Conservation (phyloP, 441 rosid species). For the Erysimum cheiri region DNA sequence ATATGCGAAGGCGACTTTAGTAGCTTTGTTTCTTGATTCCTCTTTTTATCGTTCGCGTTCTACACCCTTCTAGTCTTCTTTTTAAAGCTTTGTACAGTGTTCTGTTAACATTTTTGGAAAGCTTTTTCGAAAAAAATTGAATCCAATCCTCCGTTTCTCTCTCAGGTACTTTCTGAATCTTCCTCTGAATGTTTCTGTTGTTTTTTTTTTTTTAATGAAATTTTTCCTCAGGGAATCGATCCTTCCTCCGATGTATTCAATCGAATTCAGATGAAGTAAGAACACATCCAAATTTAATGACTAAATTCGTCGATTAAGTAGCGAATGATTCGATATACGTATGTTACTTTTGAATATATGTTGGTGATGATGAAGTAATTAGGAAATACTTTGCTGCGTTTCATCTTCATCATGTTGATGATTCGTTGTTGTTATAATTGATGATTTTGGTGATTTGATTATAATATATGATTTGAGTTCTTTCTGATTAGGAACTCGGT, state of each 20-base stretch:
- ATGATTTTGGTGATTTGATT: slow-evolving; percentile 91
- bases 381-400: slow-evolving; percentile 85
- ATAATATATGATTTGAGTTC: neutral
- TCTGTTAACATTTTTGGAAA: slow-evolving; percentile 7
- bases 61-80: neutral
- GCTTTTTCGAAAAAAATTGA: slow-evolving; percentile 52
- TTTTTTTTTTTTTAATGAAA: no score
- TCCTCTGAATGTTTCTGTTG: no score
- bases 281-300: neutral
- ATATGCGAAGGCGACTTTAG: neutral
- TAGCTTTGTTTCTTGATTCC: slow-evolving; percentile 17
- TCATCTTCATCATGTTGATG: slow-evolving; percentile 57
- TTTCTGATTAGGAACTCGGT: slow-evolving; percentile 50
- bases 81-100: slow-evolving; percentile 21
- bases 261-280: slow-evolving; percentile 83
- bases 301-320: neutral
- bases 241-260: slow-evolving; percentile 64
- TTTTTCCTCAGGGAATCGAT: no score
- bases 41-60: neutral
- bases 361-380: no score
- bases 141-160: slow-evolving; percentile 76
- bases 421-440: slow-evolving; percentile 56
- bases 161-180: slow-evolving; percentile 57
- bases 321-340: neutral
- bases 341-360: no score